phyloP scores from a whole-genome alignment of 164 flowering plant species.

The Brasenia schreberi region DNA sequence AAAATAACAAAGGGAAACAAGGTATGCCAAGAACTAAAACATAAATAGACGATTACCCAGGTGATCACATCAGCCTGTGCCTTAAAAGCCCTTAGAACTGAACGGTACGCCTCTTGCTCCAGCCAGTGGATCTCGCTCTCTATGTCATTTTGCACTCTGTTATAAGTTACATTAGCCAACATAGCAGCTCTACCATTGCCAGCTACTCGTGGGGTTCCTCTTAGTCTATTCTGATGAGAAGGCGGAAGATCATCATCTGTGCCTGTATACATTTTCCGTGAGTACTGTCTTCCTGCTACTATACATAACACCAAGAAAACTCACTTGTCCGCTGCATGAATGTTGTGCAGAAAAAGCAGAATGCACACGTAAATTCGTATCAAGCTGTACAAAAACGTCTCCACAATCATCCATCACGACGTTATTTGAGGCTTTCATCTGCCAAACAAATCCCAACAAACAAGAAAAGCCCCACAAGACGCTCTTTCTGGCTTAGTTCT shows the following conservation, averaged over 20 bases:
- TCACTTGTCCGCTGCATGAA: no score
- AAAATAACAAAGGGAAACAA: background rate
- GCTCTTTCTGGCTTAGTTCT: no score
- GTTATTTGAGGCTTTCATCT: no score
- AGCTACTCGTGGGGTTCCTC: conserved; percentile 42
- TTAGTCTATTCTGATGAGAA: conserved; percentile 57
- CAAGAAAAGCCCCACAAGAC: no score
- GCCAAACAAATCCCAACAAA: no score
- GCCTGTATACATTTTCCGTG: conserved; percentile 17
- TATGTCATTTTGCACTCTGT: conserved; percentile 46
- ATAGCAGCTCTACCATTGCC: conserved; percentile 62
- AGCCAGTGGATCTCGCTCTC: conserved; percentile 69
- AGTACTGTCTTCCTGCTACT: background rate
- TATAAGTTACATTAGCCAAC: conserved; percentile 27
- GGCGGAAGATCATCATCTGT: conserved; percentile 89
- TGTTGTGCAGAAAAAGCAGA: no score
- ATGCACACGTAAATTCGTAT: no score
- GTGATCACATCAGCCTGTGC: conserved; percentile 95
- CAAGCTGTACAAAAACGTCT: no score
- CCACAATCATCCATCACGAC: no score
- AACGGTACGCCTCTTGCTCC: conserved; percentile 81
- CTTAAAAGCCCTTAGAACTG: conserved; percentile 86
- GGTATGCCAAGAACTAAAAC: background rate
- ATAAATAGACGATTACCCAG: conserved; percentile 43
- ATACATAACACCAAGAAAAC: no score